These are phyloP conservation scores for Trichophyton verrucosum DNA, from an alignment of 2,329 filamentous ascomycete species.

Conservation along the genomic window DNA sequence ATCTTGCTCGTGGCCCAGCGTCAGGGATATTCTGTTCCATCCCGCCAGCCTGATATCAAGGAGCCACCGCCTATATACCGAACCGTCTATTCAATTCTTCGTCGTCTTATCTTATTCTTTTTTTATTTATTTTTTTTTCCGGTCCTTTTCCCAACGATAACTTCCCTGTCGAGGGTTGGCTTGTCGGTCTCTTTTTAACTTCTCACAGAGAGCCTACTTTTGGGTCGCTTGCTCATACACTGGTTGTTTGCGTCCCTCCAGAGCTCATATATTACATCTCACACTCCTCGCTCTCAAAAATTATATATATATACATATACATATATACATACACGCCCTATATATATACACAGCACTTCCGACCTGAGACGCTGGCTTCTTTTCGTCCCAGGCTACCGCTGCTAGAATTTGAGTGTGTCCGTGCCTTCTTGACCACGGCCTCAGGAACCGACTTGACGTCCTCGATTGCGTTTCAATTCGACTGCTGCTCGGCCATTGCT, in stretches of 20 bases:
- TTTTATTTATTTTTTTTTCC: background rate
- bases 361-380: no score
- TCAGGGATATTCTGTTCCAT: background rate
- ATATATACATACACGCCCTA: background rate
- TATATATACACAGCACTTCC: background rate
- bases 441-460: no score
- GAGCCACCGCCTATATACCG: background rate
- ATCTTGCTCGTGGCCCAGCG: background rate
- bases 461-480: no score
- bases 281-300: background rate
- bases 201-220: background rate
- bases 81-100: no score
- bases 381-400: no score
- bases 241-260: background rate
- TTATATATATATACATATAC: no score
- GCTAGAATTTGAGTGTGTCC: no score
- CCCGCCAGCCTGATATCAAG: conserved; percentile 1
- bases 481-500: no score
- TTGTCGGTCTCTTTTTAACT: background rate
- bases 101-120: no score
- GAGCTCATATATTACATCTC: background rate
- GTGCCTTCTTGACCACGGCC: background rate
- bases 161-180: background rate
- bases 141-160: background rate
- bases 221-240: conserved; percentile 4